These are phyloP conservation scores for Penicillium riverlandense DNA, from an alignment of 495 filamentous ascomycete species.

Conservation along the genomic window DNA sequence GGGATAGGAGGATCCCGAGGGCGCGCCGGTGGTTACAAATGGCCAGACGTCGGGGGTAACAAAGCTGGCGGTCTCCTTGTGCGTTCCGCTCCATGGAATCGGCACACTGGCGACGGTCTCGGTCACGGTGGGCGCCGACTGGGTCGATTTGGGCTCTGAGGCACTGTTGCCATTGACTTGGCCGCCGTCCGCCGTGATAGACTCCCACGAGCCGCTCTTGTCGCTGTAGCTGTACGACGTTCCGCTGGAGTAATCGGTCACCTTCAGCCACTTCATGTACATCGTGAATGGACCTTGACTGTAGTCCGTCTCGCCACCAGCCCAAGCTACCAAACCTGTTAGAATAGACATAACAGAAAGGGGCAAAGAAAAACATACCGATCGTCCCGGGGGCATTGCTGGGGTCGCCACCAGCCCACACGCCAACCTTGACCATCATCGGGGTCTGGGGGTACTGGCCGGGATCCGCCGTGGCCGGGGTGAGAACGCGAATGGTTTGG, in stretches of 20 bases:
- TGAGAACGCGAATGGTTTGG: slow-evolving; percentile 57
- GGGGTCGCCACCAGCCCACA: slow-evolving; percentile 81
- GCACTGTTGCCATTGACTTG: slow-evolving; percentile 49
- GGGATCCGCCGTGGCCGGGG: slow-evolving; percentile 54
- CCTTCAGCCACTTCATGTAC: slow-evolving; percentile 66
- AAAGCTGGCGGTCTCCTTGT: slow-evolving; percentile 43
- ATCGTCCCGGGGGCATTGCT: slow-evolving; percentile 60
- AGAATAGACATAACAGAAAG: slow-evolving; percentile 3
- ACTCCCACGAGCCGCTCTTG: slow-evolving; percentile 66
- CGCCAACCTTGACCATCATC: slow-evolving; percentile 74
- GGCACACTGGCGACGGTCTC: slow-evolving; percentile 47
- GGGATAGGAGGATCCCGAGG: slow-evolving; percentile 40
- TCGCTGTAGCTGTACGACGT: slow-evolving; percentile 73
- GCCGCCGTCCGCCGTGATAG: slow-evolving; percentile 71
- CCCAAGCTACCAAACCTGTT: slow-evolving; percentile 56
- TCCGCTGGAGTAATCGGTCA: slow-evolving; percentile 89
- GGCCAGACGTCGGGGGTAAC: slow-evolving; percentile 52
- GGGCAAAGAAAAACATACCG: slow-evolving; percentile 26
- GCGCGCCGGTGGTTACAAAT: slow-evolving; percentile 45
- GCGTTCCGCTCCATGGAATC: slow-evolving; percentile 60
- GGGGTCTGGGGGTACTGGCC: slow-evolving; percentile 79
- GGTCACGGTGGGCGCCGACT: slow-evolving; percentile 46
- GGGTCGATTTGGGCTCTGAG: slow-evolving; percentile 27
- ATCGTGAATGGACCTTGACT: slow-evolving; percentile 75
- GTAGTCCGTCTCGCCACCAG: slow-evolving; percentile 75